phyloP scores from a whole-genome alignment of 345 rosid species.

The Angophora floribunda region DNA sequence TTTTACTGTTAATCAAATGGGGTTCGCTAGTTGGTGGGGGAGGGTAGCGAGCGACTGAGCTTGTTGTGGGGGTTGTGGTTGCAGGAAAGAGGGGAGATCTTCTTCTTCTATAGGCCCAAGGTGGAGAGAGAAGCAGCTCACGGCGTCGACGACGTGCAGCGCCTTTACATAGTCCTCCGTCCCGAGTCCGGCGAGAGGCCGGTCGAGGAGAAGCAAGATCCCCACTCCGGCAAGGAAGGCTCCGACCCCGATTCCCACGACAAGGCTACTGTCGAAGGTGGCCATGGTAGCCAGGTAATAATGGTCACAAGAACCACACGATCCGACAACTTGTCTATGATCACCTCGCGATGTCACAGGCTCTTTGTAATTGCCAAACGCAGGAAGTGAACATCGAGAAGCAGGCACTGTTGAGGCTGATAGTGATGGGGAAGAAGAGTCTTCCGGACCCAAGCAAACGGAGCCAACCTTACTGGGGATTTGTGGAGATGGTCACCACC shows the following conservation, averaged over 20 bases:
- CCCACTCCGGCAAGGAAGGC: slow-evolving; percentile 48
- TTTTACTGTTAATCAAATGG: not conserved
- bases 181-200: slow-evolving; percentile 56
- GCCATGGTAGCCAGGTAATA: slow-evolving; percentile 45
- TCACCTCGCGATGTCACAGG: not conserved
- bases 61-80: not conserved
- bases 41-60: not conserved
- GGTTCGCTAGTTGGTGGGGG: too few relatives aligned
- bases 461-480: slow-evolving; percentile 65
- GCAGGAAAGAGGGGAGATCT: slow-evolving; percentile 72
- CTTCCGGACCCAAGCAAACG: slow-evolving; percentile 59
- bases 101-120: slow-evolving; percentile 78
- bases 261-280: slow-evolving; percentile 19
- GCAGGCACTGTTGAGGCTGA: slow-evolving; percentile 43
- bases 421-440: slow-evolving; percentile 60
- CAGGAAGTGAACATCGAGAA: slow-evolving; percentile 55
- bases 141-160: slow-evolving; percentile 48
- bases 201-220: slow-evolving; percentile 51
- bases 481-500: slow-evolving; percentile 60
- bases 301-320: not conserved
- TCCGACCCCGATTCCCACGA: not conserved
- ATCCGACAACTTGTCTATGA: not conserved
- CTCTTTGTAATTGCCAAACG: not conserved
- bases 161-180: slow-evolving; percentile 51
- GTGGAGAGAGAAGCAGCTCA: slow-evolving; percentile 60